Base-by-base conservation (phyloP, 805 yeast species). In the Hyphopichia homilentoma region DNA sequence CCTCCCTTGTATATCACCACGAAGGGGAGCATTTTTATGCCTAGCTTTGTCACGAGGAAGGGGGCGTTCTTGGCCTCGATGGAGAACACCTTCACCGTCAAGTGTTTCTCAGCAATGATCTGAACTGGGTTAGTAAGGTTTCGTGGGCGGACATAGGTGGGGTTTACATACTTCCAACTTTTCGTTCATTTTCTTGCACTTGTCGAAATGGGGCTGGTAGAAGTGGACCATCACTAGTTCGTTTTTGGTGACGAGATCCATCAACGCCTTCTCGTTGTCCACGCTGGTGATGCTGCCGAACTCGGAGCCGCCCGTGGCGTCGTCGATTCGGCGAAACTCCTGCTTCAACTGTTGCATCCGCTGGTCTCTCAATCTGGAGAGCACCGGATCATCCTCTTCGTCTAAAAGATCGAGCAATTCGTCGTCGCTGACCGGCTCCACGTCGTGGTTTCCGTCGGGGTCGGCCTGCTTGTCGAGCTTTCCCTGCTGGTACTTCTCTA, bases 21-120 rank as follows among this genome's bases (percentile, higher is more conserved):
- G 42, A 79, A 80, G 0, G 96, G 96, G 4, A 86, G 62, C 7
- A 81, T 78, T 49, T 81, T 75, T 30, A 87, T 68, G 3, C 65
- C 61, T 24, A 87, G 65, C 48, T 76, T 78, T 2, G 76, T 59
- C 4, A 78, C 86, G 27, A 87, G 59, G 48, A 86, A 86, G 3
- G 94, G 88, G 1, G 89, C 83, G 23, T 71, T 59, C 21, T 65
- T 72, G 0, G 84, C 95, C 34, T 70, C 64, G 4, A 83, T 70
- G 28, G 72, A 65, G 14, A 71, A 54, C 37, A 82, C 75, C 35
- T 64, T 66, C 1, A 84, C 64, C 2, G 63, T 59, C 29, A 81
- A 48, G 55, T 85, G 84, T 40, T 71, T 75, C 36, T 67, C 68
- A 1, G 90, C 77, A 6, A 85, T 47, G 13, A 53, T 44, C 25